Evolutionary conservation across 495 filamentous ascomycete genomes (phyloP).

Genomic region (Bacidia rubella): DNA sequence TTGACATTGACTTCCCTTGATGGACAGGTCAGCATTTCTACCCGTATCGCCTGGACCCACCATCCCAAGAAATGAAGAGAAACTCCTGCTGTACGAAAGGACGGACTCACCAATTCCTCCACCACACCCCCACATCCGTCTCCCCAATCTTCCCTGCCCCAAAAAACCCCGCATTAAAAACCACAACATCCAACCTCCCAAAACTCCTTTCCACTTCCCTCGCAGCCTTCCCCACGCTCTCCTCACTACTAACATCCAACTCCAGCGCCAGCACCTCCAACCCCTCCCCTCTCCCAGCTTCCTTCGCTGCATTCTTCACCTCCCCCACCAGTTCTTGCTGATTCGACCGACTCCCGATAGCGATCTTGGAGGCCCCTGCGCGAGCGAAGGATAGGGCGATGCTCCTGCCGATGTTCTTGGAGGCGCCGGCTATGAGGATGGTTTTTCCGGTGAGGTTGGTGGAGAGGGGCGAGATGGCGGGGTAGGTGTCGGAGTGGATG

Average conservation of each 20-base stretch:
- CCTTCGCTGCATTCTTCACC: neutral
- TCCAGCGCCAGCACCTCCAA: constrained; percentile 15
- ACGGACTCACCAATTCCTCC: no score
- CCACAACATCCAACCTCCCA: constrained; percentile 35
- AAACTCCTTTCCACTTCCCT: constrained; percentile 27
- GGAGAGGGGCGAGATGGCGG: constrained; percentile 27
- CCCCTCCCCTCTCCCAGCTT: neutral
- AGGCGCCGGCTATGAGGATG: constrained; percentile 37
- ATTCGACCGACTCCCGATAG: constrained; percentile 30
- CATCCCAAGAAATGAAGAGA: no score
- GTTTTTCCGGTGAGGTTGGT: constrained; percentile 16
- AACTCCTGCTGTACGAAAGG: no score
- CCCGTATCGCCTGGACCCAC: no score
- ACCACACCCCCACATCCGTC: no score
- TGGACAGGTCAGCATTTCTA: no score
- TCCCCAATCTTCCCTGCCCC: constrained; percentile 29
- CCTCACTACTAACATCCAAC: constrained; percentile 31
- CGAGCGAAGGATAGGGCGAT: constrained; percentile 32
- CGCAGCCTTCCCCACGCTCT: constrained; percentile 25
- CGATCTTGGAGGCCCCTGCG: constrained; percentile 33
- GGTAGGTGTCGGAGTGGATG: constrained; percentile 32
- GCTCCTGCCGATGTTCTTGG: constrained; percentile 34
- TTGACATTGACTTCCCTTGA: constrained; percentile 35
- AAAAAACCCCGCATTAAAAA: constrained; percentile 41
- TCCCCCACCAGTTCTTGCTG: neutral